These are phyloP conservation scores for Chamaecyparis obtusa DNA, from an alignment of 75 land plant species.

Conservation along the genomic window DNA sequence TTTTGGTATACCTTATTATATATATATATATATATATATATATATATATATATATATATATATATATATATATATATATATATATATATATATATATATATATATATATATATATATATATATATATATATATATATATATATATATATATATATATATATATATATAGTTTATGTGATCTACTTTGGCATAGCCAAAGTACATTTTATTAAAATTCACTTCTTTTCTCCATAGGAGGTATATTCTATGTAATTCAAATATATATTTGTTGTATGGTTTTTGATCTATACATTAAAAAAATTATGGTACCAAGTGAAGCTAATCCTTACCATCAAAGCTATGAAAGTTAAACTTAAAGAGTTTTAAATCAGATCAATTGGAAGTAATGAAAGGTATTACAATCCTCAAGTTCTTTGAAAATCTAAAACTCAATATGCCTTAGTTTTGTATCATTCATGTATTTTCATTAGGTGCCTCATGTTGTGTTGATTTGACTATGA, in stretches of 20 bases:
- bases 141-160: too few species aligned
- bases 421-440: background rate
- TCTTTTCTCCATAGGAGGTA: too few species aligned
- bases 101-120: too few species aligned
- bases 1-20: background rate
- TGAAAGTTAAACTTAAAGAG: slow-evolving; percentile 10
- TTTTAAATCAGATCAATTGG: background rate
- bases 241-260: too few species aligned
- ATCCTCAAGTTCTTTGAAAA: background rate
- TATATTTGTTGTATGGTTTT: background rate
- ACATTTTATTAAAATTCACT: background rate
- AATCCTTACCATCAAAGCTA: background rate
- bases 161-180: slow-evolving; percentile 41
- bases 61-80: too few species aligned
- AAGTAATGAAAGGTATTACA: background rate
- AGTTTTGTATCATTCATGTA: too few species aligned
- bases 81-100: too few species aligned
- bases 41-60: too few species aligned
- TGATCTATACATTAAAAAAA: background rate
- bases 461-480: background rate
- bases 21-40: too few species aligned
- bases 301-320: slow-evolving; percentile 33
- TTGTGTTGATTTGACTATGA: background rate
- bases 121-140: too few species aligned
- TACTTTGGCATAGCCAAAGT: background rate